Base-by-base conservation (phyloP, 768 basidiomycete species). In the Crepidotus variabilis region DNA sequence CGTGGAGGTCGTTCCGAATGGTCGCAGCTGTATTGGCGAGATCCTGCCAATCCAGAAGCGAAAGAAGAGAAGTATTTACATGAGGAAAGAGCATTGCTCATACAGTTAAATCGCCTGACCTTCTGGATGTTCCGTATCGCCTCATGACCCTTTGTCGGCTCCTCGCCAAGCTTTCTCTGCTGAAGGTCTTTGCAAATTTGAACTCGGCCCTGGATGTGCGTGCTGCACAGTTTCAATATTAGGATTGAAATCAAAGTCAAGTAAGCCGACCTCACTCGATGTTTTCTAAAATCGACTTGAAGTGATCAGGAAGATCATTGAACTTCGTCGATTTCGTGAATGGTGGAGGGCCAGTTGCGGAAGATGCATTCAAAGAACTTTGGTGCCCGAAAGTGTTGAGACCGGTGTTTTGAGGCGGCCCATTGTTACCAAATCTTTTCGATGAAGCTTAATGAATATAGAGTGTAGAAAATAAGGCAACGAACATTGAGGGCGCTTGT, bases 141-240 rank as follows among this genome's bases (percentile, higher is more conserved):
- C 52, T 88, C 87, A 61, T 87, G 84, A 0, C 87, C 86, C 66
- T 88, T 89, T 5, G 79, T 78, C 1, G 88, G 80, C 62, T 91
- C 89, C 58, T 86, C 84, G 0, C 87, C 89, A 4, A 91, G 74
- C 65, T 89, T 88, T 52, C 86, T 81, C 64, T 87, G 84, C 58
- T 87, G 87, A 18, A 92, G 71, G 47, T 91, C 88, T 62, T 88
- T 90, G 64, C 86, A 85, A 57, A 92, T 90, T 62, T 92, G 89
- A 0, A 90, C 75, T 22, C 88, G 85, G 24, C 87, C 86, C 72
- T 92, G 88, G 23, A 91, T 89, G 58, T 85, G 78, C 7, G 83
- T 67, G 55, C 89, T 91, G 55, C 43, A 52, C 14, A 52, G n/a
- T 18, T 11, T 18, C 32, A 46, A 48, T 51, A 64, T 58, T 18